A percentile compares a stretch with the other conserved stretches of the same genome.
phyloP scores from a whole-genome alignment of 108 stramenopile species.

The Skeletonema menzelii region DNA sequence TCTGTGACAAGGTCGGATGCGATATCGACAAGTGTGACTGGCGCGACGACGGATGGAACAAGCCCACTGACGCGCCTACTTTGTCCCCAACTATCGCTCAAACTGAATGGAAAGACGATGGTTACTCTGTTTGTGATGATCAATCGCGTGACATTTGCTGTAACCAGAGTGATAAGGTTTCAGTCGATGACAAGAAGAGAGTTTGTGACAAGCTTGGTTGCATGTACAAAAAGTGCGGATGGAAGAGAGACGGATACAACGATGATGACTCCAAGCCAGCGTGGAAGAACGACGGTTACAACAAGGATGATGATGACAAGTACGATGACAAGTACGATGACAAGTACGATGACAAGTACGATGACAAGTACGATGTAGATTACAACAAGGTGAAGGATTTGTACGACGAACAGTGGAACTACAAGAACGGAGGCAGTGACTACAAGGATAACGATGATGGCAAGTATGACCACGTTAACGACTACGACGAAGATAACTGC shows the following conservation, averaged over 20 bases:
- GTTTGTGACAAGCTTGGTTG: not conserved
- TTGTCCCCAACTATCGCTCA: not conserved
- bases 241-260: not conserved
- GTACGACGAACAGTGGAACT: not conserved
- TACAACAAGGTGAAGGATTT: not conserved
- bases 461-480: not conserved
- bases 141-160: conserved; percentile 1
- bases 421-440: not conserved
- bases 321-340: not conserved
- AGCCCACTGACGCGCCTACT: not conserved
- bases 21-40: not conserved
- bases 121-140: not conserved
- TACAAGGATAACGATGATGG: not conserved
- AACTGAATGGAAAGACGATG: no score
- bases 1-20: not conserved
- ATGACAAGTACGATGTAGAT: not conserved
- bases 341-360: not conserved
- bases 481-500: not conserved
- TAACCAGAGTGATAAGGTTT: not conserved
- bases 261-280: not conserved
- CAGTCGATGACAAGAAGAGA: not conserved
- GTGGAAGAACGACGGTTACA: not conserved
- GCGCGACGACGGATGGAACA: not conserved
- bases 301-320: not conserved
- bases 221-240: not conserved